Percentiles rank a stretch among this genome's conserved stretches.
These are phyloP conservation scores for Mrakiaceae sp. DNA, from an alignment of 1,284 basidiomycete species.

Conservation along the genomic window DNA sequence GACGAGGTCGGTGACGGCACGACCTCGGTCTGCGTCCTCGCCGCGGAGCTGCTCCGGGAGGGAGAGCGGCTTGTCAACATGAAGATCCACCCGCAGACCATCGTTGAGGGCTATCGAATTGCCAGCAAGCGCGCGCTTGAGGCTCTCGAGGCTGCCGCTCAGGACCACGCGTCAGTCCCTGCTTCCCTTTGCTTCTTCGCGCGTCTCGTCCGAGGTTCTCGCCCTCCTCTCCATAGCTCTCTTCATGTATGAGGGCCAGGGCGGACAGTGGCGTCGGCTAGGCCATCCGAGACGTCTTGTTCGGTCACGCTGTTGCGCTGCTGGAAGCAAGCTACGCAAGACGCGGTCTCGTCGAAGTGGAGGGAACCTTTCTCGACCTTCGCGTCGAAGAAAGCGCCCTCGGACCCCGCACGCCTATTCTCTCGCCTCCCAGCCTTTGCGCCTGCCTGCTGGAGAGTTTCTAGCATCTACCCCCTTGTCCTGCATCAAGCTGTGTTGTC, in stretches of 20 bases:
- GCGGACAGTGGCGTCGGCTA: too few relatives aligned
- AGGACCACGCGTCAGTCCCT: conserved; percentile 64
- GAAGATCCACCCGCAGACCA: conserved; percentile 97
- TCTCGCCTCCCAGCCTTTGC: not conserved
- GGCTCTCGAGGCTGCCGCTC: conserved; percentile 68
- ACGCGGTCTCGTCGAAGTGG: too few relatives aligned
- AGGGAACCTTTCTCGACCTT: too few relatives aligned
- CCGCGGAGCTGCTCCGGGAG: conserved; percentile 83
- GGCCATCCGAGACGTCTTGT: too few relatives aligned
- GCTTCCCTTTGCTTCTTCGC: not conserved
- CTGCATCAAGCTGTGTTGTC: too few relatives aligned
- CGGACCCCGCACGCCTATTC: too few relatives aligned
- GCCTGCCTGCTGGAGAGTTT: not conserved
- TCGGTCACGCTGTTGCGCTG: too few relatives aligned
- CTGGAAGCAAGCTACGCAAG: too few relatives aligned
- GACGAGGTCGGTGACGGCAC: conserved; percentile 99
- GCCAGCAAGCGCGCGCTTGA: conserved; percentile 75
- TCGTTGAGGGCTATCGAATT: conserved; percentile 95
- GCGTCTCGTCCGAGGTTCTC: too few relatives aligned
- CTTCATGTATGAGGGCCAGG: too few relatives aligned
- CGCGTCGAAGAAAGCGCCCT: too few relatives aligned
- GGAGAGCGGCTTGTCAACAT: conserved; percentile 88
- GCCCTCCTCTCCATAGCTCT: too few relatives aligned
- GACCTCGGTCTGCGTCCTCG: conserved; percentile 85
- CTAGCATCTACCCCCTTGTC: not conserved